phyloP scores from a whole-genome alignment of 768 basidiomycete genomes.

The Lanmaoa pseudosensibilis region DNA sequence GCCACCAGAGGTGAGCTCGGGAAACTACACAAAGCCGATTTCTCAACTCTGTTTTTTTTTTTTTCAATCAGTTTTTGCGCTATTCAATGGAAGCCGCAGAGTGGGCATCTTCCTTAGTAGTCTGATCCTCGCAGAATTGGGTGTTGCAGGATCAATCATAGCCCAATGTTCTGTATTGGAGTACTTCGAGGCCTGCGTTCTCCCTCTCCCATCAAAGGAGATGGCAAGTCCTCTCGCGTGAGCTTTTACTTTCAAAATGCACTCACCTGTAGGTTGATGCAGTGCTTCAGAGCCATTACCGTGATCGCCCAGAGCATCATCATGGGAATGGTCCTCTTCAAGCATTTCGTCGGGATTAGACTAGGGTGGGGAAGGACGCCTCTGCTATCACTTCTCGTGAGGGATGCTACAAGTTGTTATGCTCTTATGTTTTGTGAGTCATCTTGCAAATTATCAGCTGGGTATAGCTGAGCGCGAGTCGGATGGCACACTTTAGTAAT shows the following conservation, averaged over 20 bases:
- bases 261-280: not conserved
- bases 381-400: constrained; percentile 40
- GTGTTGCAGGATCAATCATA: constrained; percentile 15
- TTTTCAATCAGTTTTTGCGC: constrained; percentile 14
- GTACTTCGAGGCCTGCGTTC: constrained; percentile 22
- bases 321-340: constrained; percentile 39
- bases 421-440: constrained; percentile 39
- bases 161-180: constrained; percentile 4
- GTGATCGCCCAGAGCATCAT: constrained; percentile 39
- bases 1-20: constrained; percentile 25
- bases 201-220: constrained; percentile 13
- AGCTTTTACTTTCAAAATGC: constrained; percentile 15
- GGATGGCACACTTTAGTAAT: constrained; percentile 1
- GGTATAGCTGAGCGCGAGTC: not conserved
- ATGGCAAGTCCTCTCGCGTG: not conserved
- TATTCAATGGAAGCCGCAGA: constrained; percentile 37
- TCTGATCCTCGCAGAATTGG: constrained; percentile 23
- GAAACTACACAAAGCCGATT: not conserved
- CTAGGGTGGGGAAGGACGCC: constrained; percentile 44
- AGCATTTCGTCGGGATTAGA: constrained; percentile 36
- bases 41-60: not conserved
- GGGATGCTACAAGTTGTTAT: constrained; percentile 49
- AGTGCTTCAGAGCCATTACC: constrained; percentile 5
- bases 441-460: not conserved
- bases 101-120: constrained; percentile 22